These are phyloP conservation scores for Calycina marina DNA, from an alignment of 2,329 filamentous ascomycete genomes.

Conservation along the genomic window DNA sequence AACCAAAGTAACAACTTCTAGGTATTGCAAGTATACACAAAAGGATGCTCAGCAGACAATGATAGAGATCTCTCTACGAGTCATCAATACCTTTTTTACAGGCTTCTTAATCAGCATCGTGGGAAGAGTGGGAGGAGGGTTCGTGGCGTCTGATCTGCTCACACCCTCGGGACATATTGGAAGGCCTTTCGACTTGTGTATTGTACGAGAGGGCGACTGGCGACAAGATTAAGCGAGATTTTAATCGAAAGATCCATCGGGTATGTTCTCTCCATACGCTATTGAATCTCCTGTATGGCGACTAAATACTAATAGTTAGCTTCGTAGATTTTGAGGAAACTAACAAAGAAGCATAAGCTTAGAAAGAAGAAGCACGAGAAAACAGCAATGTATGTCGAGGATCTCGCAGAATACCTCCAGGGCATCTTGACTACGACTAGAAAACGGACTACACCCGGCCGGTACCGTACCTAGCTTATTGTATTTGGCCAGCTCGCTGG, in stretches of 20 bases:
- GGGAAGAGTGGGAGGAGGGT: slow-evolving; percentile 6
- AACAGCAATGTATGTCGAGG: slow-evolving; percentile 3
- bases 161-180: slow-evolving; percentile 3
- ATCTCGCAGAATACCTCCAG: slow-evolving; percentile 1
- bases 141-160: slow-evolving; percentile 1
- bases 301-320: slow-evolving; percentile 1
- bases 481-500: neutral
- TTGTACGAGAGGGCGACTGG: slow-evolving; percentile 3
- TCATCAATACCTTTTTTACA: slow-evolving; percentile 6
- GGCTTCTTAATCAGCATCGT: slow-evolving; percentile 5
- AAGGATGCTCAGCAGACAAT: neutral
- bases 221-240: slow-evolving; percentile 11
- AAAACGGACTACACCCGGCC: slow-evolving; percentile 1
- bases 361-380: slow-evolving; percentile 5
- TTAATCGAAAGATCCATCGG: slow-evolving; percentile 10
- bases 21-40: neutral
- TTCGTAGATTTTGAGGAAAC: slow-evolving; percentile 1
- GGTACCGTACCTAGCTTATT: neutral
- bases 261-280: slow-evolving; percentile 7
- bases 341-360: slow-evolving; percentile 4
- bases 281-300: slow-evolving; percentile 5
- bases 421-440: slow-evolving; percentile 2
- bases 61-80: slow-evolving; percentile 1
- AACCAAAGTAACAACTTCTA: neutral
- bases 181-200: slow-evolving; percentile 2